A percentile compares a stretch with the other conserved stretches of the same genome.
phyloP scores from a whole-genome alignment of 345 rosid species.

The Arabis hirsuta region DNA sequence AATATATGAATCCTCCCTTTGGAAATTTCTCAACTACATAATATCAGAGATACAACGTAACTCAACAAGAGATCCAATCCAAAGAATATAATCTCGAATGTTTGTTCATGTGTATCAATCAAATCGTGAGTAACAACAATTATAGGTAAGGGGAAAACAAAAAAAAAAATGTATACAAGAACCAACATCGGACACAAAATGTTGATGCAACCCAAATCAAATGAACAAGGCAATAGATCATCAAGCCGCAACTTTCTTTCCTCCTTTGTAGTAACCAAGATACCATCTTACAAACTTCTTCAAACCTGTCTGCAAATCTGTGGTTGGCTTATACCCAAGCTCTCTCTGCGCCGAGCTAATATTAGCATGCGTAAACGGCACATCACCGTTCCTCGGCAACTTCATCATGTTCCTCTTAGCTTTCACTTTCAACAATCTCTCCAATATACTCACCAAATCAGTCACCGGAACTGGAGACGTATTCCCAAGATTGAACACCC shows the following conservation, averaged over 20 bases:
- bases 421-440: conserved; percentile 75
- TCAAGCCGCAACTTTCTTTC: conserved; percentile 57
- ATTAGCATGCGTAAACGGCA: conserved; percentile 90
- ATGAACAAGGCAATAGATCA: background rate
- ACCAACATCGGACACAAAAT: background rate
- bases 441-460: conserved; percentile 74
- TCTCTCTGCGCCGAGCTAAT: conserved; percentile 75
- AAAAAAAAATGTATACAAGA: too few relatives aligned
- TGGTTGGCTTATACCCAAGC: conserved; percentile 81
- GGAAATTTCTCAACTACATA: too few relatives aligned
- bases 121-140: too few relatives aligned
- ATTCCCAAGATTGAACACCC: conserved; percentile 85
- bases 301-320: conserved; percentile 79
- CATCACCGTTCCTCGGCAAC: conserved; percentile 92
- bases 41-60: too few relatives aligned
- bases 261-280: conserved; percentile 65
- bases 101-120: too few relatives aligned
- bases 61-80: too few relatives aligned
- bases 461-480: conserved; percentile 82
- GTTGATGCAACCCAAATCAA: too few relatives aligned
- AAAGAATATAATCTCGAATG: too few relatives aligned
- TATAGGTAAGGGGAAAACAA: too few relatives aligned
- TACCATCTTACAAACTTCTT: conserved; percentile 95
- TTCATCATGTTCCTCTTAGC: conserved; percentile 78
- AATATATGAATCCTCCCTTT: too few relatives aligned